Base-by-base conservation (phyloP, 2,329 filamentous ascomycete genomes). In the Exophiala oligosperma region DNA sequence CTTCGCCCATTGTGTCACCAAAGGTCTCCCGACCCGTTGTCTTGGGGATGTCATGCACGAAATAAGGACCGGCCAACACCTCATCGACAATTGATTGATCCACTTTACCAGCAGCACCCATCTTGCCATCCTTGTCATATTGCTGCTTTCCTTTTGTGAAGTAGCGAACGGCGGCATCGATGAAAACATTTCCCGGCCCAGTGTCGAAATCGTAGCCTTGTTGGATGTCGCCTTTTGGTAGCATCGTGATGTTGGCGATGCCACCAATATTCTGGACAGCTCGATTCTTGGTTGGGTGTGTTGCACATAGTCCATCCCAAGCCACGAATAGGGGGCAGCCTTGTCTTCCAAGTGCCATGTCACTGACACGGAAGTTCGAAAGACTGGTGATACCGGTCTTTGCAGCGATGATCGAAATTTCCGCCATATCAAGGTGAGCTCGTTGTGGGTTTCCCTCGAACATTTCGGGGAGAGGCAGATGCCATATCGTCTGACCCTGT, bases 21-120 rank as follows among this genome's bases (percentile, higher is more conserved):
- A 85, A 85, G 17, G 83, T 79, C 67, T 86, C 83, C n/a, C 81
- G 76, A 4, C 82, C 82, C 0, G 83, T 85, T 1, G 78, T 84
- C 67, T 84, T 82, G 7, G 82, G 81, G 5, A 79, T 80, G 2
- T 77, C 73, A 4, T 75, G 71, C 1, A 68, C 64, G 64, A 84
- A 81, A 72, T 84, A 86, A 17, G 76, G 71, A 63, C 79, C 70
- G 1, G 63, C 62, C 17, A 84, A 66, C 67, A 83, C 84, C 1
- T 76, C 71, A 61, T 82, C 76, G 6, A 84, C 80, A 40, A 84
- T 72, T 7, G 66, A 71, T 61, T 83, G 76, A 64, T 82, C 71
- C 11, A 83, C 76, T 0, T 55, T 77, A 26, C 82, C 81, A n/a
- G 69, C 68, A 14, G 73, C 73, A 40, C 77, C 81, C 75, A 80